Evolutionary conservation across 2,329 filamentous ascomycete species (phyloP), one percentile per base, ranked within the genome.

Genomic region (Fusarium illudens): DNA sequence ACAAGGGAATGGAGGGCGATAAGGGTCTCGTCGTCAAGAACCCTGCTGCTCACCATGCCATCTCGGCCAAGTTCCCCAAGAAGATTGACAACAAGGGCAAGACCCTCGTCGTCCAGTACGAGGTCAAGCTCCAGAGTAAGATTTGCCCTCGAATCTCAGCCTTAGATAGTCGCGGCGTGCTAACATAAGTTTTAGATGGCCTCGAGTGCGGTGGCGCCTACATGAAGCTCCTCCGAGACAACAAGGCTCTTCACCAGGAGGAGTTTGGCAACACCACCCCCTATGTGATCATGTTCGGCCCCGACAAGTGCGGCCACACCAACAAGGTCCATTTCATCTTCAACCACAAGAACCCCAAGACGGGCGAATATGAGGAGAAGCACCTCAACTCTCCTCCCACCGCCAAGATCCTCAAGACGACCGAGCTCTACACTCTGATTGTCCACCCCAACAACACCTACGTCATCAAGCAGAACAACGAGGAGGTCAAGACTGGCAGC

Each of bases 291-390:
- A 99, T 99, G 96, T 99, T 99, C 80, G 96, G 96, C 73, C 96
- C 96, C 75, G 96, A 99, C 87, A 98, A 98, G 91, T 99, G 96
- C 81, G 96, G 96, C 81, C 89, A 93, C 80, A 98, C 93, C 82
- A 99, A 99, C 91, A 98, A 98, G 91, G 92, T 96, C 55, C 87
- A 89, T 83, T 97, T 99, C 85, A 99, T 99, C 82, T 97, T 99
- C 90, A 96, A 96, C 84, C 96, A 99, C 92, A 99, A 98, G 92
- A 99, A 98, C 89, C 96, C 96, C 79, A 97, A 97, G 92, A 97
- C 94, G 48, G 95, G 95, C 85, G 93, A 97, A 83, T 99, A 99
- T 78, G 95, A 99, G 88, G 96, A 99, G 92, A 99, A 99, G 91
- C 96, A 99, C 84, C 88, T 99, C 70, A 89, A 88, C 79, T 87